Evolutionary conservation across 2,329 filamentous ascomycete species (phyloP), one percentile per base, ranked within the genome.

Genomic region (Fusarium sp.): DNA sequence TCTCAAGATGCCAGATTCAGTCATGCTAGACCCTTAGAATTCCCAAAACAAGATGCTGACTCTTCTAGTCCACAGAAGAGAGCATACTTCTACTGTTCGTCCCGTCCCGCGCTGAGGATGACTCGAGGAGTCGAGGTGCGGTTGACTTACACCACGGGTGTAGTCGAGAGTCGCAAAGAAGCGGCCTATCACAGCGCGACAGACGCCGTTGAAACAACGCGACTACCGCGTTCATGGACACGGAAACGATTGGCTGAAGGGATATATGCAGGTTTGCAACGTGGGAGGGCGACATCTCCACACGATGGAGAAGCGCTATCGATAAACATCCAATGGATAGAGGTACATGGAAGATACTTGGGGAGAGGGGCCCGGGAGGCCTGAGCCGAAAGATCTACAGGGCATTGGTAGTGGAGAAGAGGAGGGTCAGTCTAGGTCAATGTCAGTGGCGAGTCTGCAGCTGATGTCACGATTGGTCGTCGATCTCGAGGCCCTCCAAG

Each of bases 261-360:
- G 36, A 17, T 32, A 62, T 49, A 56, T 73, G 71, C 70, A 73
- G 54, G 67, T 58, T 64, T 58, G 38, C 34, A 38, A 36, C 58
- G 56, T 66, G 68, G 57, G 56, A 57, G 46, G 38, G 46, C 40
- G 39, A 52, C 28, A 48, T 46, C 47, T 39, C 70, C 63, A 59
- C 58, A 46, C 46, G 54, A 54, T 62, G 45, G 45, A 49, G 64
- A 73, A 72, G 64, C 71, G 68, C 70, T 74, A 74, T 74, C 72
- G 71, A 74, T 74, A 74, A 66, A 69, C 69, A 68, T 53, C 60
- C 58, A 56, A 55, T 39, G 55, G 45, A 36, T n/a, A 28, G 19
- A 42, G 48, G 39, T 59, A 71, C 65, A 26, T 64, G 19, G 0
- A 24, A 14, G 40, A 30, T 63, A 72, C 64, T 56, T 67, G 50